Evolutionary conservation across 129 eudicot species (phyloP), one percentile per base, ranked within the genome.

Genomic region (Mikania micrantha): DNA sequence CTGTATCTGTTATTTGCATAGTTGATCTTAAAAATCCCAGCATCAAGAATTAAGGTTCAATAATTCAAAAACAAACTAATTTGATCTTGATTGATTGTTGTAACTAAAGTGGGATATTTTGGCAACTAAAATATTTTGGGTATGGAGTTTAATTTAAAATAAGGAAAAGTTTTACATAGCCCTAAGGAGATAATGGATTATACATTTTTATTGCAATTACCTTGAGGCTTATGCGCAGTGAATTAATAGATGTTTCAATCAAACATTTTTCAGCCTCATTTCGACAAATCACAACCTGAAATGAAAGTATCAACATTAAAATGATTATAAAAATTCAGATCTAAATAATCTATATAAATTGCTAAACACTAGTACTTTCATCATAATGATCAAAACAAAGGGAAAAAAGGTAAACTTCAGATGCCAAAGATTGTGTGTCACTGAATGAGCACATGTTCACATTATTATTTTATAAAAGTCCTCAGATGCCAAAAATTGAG

Each of bases 211-310:
- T 19, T 54, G 62, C 3, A 56, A 2, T 13, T 56, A 88, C 98
- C 91, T 93, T 88, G 64, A 93, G 91, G 76, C 98, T 93, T 67
- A 93, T 93, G 15, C 98, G 89, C 60, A 93, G 78, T 16, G 98
- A 93, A 81, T 88, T 93, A 31, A 93, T 93, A 32, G 96, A 93
- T 34, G 98, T 92, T 84, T 92, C 98, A 67, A 93, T 88, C 83
- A 93, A 84, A 78, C 98, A 93, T 76, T 88, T 92, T 73, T 93
- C 98, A 76, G 98, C 91, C 53, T 93, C 98, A 77, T 93, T 93
- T 86, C 98, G 85, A 72, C 98, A 93, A 31, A 93, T 93, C 78
- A 93, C 66, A 74, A 93, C 90, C 98, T 93, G 75, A 69, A 71
- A 53, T 40, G 68, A 24, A 48, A 34, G 21, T 40, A 24, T 4